phyloP scores from a whole-genome alignment of 106 monocot species.

The Dioscorea dumetorum region DNA sequence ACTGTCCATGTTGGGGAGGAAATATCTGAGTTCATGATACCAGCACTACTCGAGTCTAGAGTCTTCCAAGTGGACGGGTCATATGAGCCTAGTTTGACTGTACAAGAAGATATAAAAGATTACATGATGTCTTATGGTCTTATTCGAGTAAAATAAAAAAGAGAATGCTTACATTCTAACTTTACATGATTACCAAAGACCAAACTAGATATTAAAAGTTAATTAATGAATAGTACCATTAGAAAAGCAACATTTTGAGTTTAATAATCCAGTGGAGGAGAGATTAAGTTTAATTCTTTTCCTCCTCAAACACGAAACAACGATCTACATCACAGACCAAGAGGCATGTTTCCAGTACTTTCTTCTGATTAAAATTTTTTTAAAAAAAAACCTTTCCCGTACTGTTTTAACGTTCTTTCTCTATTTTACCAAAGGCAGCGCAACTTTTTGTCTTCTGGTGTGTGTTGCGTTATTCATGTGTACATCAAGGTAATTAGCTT shows the following conservation, averaged over 20 bases:
- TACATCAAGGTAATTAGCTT: too few relatives aligned
- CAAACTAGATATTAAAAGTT: background rate
- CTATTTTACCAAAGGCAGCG: too few relatives aligned
- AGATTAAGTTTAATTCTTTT: too few relatives aligned
- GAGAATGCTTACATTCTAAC: background rate
- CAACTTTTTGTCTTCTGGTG: too few relatives aligned
- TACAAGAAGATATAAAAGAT: background rate
- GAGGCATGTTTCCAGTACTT: too few relatives aligned
- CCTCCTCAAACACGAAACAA: too few relatives aligned
- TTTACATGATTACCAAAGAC: background rate
- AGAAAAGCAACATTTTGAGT: background rate
- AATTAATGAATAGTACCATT: background rate
- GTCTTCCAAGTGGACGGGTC: slow-evolving; percentile 39
- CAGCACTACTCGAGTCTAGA: slow-evolving; percentile 36
- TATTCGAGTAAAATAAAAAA: background rate
- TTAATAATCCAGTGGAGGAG: background rate
- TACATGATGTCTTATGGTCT: background rate
- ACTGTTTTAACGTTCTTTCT: too few relatives aligned
- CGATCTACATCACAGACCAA: too few relatives aligned
- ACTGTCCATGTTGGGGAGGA: slow-evolving; percentile 30
- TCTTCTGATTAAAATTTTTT: too few relatives aligned
- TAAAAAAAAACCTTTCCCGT: too few relatives aligned
- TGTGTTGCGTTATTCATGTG: too few relatives aligned
- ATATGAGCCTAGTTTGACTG: slow-evolving; percentile 12
- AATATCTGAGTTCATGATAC: slow-evolving; percentile 31